Evolutionary conservation across 1,139 yeast species (phyloP).

Genomic region (Wickerhamomyces sp.): DNA sequence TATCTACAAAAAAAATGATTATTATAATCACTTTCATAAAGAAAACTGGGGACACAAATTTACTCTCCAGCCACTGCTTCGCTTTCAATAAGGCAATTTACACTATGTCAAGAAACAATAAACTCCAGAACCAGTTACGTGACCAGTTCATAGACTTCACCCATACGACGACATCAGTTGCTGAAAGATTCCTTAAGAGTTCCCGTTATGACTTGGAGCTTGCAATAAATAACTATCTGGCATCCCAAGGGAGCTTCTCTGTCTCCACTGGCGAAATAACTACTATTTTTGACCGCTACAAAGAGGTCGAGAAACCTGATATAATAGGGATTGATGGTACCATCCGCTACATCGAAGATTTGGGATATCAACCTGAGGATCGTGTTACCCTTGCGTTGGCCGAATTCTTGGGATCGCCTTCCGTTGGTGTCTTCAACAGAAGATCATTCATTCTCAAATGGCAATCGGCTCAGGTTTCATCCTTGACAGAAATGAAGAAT

Average conservation of each 20-base stretch:
- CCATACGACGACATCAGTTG: conserved; percentile 17
- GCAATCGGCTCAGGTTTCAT: conserved; percentile 34
- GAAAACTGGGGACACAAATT: too few species aligned
- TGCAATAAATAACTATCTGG: conserved; percentile 22
- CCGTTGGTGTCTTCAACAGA: conserved; percentile 54
- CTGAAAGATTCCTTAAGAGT: conserved; percentile 17
- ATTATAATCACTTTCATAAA: too few species aligned
- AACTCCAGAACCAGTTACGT: conserved; percentile 20
- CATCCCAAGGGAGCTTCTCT: conserved; percentile 11
- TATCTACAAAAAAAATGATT: too few species aligned
- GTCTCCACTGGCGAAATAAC: not conserved
- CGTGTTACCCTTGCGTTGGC: conserved; percentile 65
- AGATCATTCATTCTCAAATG: conserved; percentile 52
- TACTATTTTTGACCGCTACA: conserved; percentile 18
- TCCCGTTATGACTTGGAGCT: conserved; percentile 22
- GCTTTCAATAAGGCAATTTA: not conserved
- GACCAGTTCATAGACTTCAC: conserved; percentile 26
- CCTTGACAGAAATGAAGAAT: conserved; percentile 46
- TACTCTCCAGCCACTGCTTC: too few species aligned
- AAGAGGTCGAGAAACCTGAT: conserved; percentile 18
- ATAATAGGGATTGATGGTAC: conserved; percentile 74
- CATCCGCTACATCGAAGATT: conserved; percentile 55
- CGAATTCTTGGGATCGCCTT: conserved; percentile 58
- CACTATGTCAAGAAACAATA: conserved; percentile 16
- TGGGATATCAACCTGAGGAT: conserved; percentile 72